Evolutionary conservation across 2,329 filamentous ascomycete species (phyloP), one percentile per base, ranked within the genome.

Genomic region (Diplodia mutila): DNA sequence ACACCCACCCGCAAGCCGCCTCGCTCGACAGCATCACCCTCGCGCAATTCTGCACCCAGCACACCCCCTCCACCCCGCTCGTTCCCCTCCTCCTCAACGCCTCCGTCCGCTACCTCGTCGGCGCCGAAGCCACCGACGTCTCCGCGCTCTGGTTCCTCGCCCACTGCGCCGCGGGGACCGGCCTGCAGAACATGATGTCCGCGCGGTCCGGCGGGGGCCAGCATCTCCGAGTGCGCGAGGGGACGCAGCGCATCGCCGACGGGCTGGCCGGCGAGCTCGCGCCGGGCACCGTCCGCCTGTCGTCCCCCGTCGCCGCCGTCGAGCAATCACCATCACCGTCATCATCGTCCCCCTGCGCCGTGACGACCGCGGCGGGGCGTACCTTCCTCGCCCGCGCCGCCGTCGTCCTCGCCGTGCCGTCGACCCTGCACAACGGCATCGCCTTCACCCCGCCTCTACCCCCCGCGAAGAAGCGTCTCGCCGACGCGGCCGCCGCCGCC

Each of bases 351-450:
- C 1, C 2, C n/a, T n/a, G n/a, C 29, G 8, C 29, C 29, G 29
- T 32, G 29, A 73, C 75, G 4, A 74, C 72, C 0, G 63, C 75
- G 8, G 69, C 65, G 1, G 71, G 72, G 2, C 73, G 72, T 0
- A 77, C 80, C 64, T 68, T 71, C 7, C 81, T 80, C 3, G 77
- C 78, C n/a, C 82, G 81, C 46, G 39, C 16, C 39, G 80, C 86
- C 21, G 82, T 29, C 29, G 7, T 88, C 61, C 72, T 82, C 0
- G 81, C 85, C 0, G 73, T 87, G 0, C 83, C 86, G 0, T 82
- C 79, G 2, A 80, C 85, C 0, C 74, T 83, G 0, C 77, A 83
- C 25, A 51, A 11, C 52, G 3, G 29, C n/a, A 25, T 66, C n/a
- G 3, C n/a, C 27, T 66, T 66, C 63, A 0, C 39, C 14, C 52